A percentile compares a stretch with the other conserved stretches of the same genome.
Conservation (phyloP, 768 basidiomycete genomes). For the Albatrellus ellisii region DNA sequence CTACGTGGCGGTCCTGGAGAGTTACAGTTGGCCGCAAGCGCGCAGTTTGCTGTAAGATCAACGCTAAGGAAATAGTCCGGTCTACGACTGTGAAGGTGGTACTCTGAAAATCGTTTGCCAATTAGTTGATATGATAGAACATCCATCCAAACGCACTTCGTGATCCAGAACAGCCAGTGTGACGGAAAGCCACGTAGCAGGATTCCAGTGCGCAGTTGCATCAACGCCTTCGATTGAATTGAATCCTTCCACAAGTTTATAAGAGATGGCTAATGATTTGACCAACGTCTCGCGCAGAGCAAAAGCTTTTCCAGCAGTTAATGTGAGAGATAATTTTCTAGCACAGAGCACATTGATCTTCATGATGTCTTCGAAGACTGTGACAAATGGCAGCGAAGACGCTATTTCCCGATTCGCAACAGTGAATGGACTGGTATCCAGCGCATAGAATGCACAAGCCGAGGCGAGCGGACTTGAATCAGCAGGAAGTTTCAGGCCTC, state of each 20-base stretch:
- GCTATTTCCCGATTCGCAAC: slow-evolving; percentile 8
- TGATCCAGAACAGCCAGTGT: slow-evolving; percentile 41
- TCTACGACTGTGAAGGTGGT: slow-evolving; percentile 12
- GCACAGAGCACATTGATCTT: slow-evolving; percentile 35
- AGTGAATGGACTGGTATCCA: slow-evolving; percentile 16
- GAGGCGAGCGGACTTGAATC: slow-evolving; percentile 6
- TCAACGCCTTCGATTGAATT: slow-evolving; percentile 21
- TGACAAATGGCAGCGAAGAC: slow-evolving; percentile 36
- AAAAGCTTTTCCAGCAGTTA: slow-evolving; percentile 20
- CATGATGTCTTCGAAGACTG: slow-evolving; percentile 42
- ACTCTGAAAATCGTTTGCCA: slow-evolving; percentile 4
- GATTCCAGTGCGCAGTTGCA: slow-evolving; percentile 40
- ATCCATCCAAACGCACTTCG: slow-evolving; percentile 29
- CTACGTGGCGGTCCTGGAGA: slow-evolving; percentile 41
- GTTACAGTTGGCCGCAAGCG: slow-evolving; percentile 12
- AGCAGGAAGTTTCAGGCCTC: not conserved
- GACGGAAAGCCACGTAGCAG: slow-evolving; percentile 45
- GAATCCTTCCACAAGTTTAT: slow-evolving; percentile 33
- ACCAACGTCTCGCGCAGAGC: slow-evolving; percentile 37
- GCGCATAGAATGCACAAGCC: slow-evolving; percentile 37
- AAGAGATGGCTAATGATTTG: slow-evolving; percentile 37
- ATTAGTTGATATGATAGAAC: not conserved
- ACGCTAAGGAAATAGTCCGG: slow-evolving; percentile 9
- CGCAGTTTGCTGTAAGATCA: slow-evolving; percentile 7
- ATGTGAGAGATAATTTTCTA: slow-evolving; percentile 1